These are phyloP conservation scores for Nakazawaea ambrosiae DNA, from an alignment of 805 yeast species.

Conservation along the genomic window DNA sequence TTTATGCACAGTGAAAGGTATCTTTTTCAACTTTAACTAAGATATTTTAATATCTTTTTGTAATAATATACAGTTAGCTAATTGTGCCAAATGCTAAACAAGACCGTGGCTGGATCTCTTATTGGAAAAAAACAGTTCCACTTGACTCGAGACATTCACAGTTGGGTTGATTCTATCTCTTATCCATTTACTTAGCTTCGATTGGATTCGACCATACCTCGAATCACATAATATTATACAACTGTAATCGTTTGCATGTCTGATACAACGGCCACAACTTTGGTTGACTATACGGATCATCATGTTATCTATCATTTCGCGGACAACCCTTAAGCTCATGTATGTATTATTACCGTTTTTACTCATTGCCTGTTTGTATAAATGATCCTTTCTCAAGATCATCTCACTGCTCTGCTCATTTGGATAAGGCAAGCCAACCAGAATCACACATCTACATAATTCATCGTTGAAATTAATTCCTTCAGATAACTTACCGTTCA, in stretches of 20 bases:
- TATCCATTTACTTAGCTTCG: conserved; percentile 73
- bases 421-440: conserved; percentile 89
- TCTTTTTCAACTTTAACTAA: too few relatives aligned
- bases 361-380: neutral
- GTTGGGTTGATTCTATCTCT: conserved; percentile 24
- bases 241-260: conserved; percentile 80
- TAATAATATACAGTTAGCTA: too few relatives aligned
- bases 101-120: too few relatives aligned
- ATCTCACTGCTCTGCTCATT: conserved; percentile 78
- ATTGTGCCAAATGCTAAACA: too few relatives aligned
- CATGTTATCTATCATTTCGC: conserved; percentile 67
- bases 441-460: conserved; percentile 78
- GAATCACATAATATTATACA: conserved; percentile 64
- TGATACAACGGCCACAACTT: conserved; percentile 84
- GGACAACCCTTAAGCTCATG: conserved; percentile 39
- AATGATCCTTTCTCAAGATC: conserved; percentile 45
- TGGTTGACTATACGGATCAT: conserved; percentile 92
- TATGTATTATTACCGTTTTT: neutral
- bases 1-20: too few relatives aligned
- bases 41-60: too few relatives aligned
- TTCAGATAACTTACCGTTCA: conserved; percentile 89
- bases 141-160: neutral
- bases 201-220: conserved; percentile 48
- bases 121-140: neutral
- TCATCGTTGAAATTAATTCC: conserved; percentile 89